Evolutionary conservation across 2,329 filamentous ascomycete genomes (phyloP), one percentile per base, ranked within the genome.

Genomic region (Penicillium sp.): DNA sequence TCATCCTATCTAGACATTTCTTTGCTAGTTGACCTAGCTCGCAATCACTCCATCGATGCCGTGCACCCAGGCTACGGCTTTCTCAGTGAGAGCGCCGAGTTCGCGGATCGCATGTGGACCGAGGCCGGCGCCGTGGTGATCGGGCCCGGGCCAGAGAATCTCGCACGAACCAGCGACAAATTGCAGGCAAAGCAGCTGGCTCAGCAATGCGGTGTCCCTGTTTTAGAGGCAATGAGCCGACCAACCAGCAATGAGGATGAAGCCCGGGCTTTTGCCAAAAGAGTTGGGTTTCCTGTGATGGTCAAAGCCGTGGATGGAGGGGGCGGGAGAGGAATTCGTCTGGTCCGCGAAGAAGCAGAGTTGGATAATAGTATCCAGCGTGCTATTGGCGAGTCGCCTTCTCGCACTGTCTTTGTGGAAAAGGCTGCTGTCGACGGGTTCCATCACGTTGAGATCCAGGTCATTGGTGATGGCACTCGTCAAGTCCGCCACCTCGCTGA

Each of bases 271-370:
- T 93, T 93, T 67, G 92, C 90, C 72, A 81, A 69, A 2, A 50
- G 73, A 22, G 75, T 79, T 14, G 82, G 83, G 1, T 82, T 81
- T 47, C 84, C 84, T 0, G 76, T 87, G 45, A 86, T 87, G 82
- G 75, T 88, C 47, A 88, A 88, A 67, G 86, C 86, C n/a, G 83
- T 87, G 3, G 86, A 87, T 69, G 85, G 85, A 1, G 86, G 86
- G 14, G 86, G 85, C 2, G 86, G 86, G 0, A 73, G 84, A 15
- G 86, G 86, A 0, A 88, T 88, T 48, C 79, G 86, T 5, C 73
- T 87, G 0, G 80, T 87, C 6, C 72, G 73, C 1, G 67, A 70
- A 22, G 73, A 78, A 39, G 71, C 73, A 0, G 78, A 82, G 5
- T 71, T 87, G 5, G 73, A 80, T 22, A 75, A 76, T 28, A 72